These are phyloP conservation scores for Fagopyrum homotropicum DNA, from an alignment of 148 eudicot genomes.

Conservation along the genomic window DNA sequence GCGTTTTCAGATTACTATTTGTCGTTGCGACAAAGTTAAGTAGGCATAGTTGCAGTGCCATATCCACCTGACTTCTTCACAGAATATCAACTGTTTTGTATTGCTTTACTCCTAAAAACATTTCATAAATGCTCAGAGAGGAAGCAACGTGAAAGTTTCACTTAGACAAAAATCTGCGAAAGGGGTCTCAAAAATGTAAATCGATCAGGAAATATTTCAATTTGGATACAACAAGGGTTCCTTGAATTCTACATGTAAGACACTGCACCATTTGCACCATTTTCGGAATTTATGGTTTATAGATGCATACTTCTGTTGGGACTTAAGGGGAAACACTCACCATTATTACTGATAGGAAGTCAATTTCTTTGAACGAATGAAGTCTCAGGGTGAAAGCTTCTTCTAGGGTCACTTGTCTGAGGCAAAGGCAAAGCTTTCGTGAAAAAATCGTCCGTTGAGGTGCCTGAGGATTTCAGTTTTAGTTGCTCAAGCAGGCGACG, in stretches of 20 bases:
- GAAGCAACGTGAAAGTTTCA: background rate
- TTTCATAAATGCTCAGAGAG: background rate
- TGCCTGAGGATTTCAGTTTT: constrained; percentile 40
- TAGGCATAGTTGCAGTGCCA: too few species aligned
- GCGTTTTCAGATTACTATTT: too few species aligned
- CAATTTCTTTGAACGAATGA: background rate
- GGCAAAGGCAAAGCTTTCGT: constrained; percentile 55
- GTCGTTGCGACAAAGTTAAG: too few species aligned
- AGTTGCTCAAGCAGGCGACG: constrained; percentile 50
- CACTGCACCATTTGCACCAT: background rate
- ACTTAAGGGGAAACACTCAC: background rate
- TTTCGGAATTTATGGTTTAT: background rate
- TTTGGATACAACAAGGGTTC: constrained; percentile 9
- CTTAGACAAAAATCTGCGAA: background rate
- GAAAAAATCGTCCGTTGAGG: constrained; percentile 20
- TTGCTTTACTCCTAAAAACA: background rate
- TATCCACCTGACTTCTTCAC: background rate
- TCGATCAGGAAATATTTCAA: background rate
- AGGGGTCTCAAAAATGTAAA: background rate
- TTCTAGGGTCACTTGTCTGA: constrained; percentile 27
- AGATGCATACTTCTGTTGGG: background rate
- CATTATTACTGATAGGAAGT: background rate
- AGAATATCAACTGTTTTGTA: background rate
- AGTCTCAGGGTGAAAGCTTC: constrained; percentile 26
- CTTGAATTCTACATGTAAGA: constrained; percentile 6